Conservation (phyloP, 2,329 filamentous ascomycete genomes). For the Dothidotthia symphoricarpi region DNA sequence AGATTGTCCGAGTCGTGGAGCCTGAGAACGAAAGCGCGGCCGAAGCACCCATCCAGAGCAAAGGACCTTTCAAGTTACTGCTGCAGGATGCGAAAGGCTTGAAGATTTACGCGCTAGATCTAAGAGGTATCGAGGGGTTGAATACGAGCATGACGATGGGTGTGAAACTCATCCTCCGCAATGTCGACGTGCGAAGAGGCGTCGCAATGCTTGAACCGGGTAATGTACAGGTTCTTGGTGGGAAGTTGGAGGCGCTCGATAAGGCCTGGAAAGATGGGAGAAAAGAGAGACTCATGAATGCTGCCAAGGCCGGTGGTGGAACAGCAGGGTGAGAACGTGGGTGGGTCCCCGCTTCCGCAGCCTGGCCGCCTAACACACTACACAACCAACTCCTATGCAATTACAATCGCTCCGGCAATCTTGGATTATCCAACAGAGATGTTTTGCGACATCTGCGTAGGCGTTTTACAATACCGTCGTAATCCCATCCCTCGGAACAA, state of each 20-base stretch:
- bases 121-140: constrained; percentile 64
- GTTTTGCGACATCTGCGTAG: background rate
- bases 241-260: constrained; percentile 80
- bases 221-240: constrained; percentile 72
- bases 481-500: background rate
- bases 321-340: background rate
- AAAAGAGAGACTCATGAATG: constrained; percentile 66
- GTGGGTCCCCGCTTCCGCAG: background rate
- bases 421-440: background rate
- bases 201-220: constrained; percentile 73
- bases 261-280: constrained; percentile 71
- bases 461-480: background rate
- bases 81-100: constrained; percentile 70
- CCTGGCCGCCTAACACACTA: background rate
- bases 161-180: constrained; percentile 71
- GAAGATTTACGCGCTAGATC: constrained; percentile 72
- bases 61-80: constrained; percentile 74
- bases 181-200: constrained; percentile 69
- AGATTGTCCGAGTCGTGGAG: constrained; percentile 71
- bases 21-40: constrained; percentile 48
- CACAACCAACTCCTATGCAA: background rate
- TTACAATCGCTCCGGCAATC: background rate
- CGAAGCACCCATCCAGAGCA: constrained; percentile 27
- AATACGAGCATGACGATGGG: constrained; percentile 71
- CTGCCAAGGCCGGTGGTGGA: constrained; percentile 42